A percentile compares a stretch with the other conserved stretches of the same genome.
Evolutionary conservation across 345 rosid species (phyloP).

Genomic region (Brassica napus): Da-Ae NC_063448.1:21171001-21171500

Average conservation of each 20-base stretch:
- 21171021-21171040: conserved; percentile 52
- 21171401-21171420: neutral
- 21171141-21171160: conserved; percentile 68
- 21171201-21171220: conserved; percentile 75
- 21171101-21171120: conserved; percentile 53
- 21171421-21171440: conserved; percentile 7
- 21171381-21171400: neutral
- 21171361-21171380: neutral
- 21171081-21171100: conserved; percentile 63
- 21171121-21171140: conserved; percentile 63
- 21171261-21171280: conserved; percentile 39
- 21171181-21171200: conserved; percentile 90
- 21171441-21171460: neutral
- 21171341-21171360: neutral
- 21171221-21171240: conserved; percentile 86
- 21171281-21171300: conserved; percentile 48
- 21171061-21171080: conserved; percentile 83
- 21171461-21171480: conserved; percentile 40
- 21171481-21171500: conserved; percentile 58
- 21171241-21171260: conserved; percentile 65
- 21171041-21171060: conserved; percentile 65
- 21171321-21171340: neutral
- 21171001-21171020: conserved; percentile 65
- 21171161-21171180: conserved; percentile 70
- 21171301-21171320: conserved; percentile 63